Percentiles rank a stretch among this genome's conserved stretches.
Evolutionary conservation across 768 basidiomycete species (phyloP).

Genomic region (Clitopilus passeckerianus): DNA sequence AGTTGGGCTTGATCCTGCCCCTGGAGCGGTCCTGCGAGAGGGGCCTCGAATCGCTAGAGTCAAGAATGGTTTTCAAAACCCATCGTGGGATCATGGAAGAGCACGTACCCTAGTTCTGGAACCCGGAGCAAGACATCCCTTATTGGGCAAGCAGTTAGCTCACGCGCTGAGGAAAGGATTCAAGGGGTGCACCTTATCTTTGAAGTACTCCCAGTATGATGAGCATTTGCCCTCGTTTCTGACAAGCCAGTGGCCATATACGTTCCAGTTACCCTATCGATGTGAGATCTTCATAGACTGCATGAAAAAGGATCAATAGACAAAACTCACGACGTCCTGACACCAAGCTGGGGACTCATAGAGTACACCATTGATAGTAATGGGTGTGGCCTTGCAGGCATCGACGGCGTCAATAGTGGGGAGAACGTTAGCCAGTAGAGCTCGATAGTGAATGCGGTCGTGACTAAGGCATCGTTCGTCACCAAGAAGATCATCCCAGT

Average conservation of each 20-base stretch:
- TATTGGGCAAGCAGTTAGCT: background rate
- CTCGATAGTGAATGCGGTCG: slow-evolving; percentile 8
- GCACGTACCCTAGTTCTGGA: background rate
- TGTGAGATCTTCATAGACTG: no score
- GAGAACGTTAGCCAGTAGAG: slow-evolving; percentile 9
- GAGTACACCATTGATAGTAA: slow-evolving; percentile 10
- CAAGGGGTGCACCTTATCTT: background rate
- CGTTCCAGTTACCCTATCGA: background rate
- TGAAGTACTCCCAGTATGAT: slow-evolving; percentile 1
- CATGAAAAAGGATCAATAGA: background rate
- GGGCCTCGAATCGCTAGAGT: background rate
- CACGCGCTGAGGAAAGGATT: background rate
- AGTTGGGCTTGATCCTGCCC: background rate
- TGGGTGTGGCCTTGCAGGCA: slow-evolving; percentile 11
- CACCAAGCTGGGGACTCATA: slow-evolving; percentile 11
- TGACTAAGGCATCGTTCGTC: slow-evolving; percentile 7
- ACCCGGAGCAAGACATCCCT: background rate
- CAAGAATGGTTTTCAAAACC: background rate
- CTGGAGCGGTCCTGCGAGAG: background rate
- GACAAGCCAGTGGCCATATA: background rate
- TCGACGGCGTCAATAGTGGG: slow-evolving; percentile 10
- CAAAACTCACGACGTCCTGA: slow-evolving; percentile 6
- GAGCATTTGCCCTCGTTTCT: background rate
- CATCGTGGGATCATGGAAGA: background rate
- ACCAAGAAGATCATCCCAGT: slow-evolving; percentile 10